These are phyloP conservation scores for Anthracocystis walkeri DNA, from an alignment of 1,284 basidiomycete genomes.

Conservation along the genomic window DNA sequence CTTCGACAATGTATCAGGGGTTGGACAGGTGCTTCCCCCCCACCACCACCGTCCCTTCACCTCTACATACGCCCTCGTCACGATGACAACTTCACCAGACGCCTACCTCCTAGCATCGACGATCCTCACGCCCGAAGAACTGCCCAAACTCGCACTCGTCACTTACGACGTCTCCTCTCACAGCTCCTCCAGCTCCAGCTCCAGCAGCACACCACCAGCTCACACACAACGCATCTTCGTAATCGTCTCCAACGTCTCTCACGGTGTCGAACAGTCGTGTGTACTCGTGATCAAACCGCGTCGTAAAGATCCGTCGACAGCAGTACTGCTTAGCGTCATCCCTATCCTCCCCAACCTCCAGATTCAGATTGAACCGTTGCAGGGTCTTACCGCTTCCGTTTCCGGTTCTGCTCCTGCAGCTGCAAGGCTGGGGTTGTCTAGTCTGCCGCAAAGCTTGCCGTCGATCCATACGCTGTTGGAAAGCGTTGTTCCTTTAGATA, in stretches of 20 bases:
- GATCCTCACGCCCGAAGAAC: conserved; percentile 45
- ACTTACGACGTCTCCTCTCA: conserved; percentile 20
- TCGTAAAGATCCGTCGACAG: conserved; percentile 27
- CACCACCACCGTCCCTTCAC: background rate
- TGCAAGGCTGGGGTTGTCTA: conserved; percentile 20
- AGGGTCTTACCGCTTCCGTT: conserved; percentile 21
- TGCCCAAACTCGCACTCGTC: conserved; percentile 49
- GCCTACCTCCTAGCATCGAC: conserved; percentile 49
- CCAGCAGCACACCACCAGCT: conserved; percentile 1
- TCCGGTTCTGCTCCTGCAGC: conserved; percentile 29
- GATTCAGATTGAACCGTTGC: conserved; percentile 38
- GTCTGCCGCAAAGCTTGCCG: conserved; percentile 27
- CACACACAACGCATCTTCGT: conserved; percentile 47
- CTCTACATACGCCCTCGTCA: background rate
- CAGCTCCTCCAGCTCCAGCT: background rate
- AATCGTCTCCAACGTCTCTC: conserved; percentile 47
- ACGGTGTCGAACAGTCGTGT: conserved; percentile 41
- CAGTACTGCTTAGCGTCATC: conserved; percentile 28
- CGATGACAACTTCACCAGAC: conserved; percentile 30
- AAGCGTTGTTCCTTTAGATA: conserved; percentile 17
- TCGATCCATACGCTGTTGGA: conserved; percentile 38
- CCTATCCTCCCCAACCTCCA: conserved; percentile 46
- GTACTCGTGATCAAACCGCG: conserved; percentile 47
- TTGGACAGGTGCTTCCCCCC: too few relatives aligned
- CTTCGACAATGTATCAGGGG: too few relatives aligned